A percentile compares a stretch with the other conserved stretches of the same genome.
These are phyloP conservation scores for Moniliophthora roreri DNA, from an alignment of 1,284 basidiomycete genomes.

Conservation along the genomic window DNA sequence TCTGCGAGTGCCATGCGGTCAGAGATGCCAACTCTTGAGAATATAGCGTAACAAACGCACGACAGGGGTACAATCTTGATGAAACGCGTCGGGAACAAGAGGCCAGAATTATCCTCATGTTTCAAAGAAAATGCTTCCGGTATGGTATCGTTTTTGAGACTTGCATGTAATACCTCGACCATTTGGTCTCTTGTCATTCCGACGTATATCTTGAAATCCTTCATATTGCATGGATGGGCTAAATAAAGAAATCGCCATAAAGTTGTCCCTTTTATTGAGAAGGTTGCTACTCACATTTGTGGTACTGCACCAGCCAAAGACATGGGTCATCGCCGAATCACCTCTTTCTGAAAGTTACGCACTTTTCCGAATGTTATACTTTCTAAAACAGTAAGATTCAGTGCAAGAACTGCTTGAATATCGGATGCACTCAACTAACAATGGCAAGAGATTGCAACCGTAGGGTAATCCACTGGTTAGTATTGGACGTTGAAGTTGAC, in stretches of 20 bases:
- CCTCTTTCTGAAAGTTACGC: conserved; percentile 20
- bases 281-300: conserved; percentile 47
- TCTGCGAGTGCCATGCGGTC: conserved; percentile 29
- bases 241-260: not conserved
- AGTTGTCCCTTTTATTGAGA: not conserved
- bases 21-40: not conserved
- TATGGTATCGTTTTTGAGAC: conserved; percentile 62
- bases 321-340: conserved; percentile 7
- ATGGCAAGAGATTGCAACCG: conserved; percentile 55
- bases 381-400: conserved; percentile 36
- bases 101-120: conserved; percentile 51
- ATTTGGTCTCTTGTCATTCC: conserved; percentile 64
- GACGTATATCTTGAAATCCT: conserved; percentile 71
- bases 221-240: conserved; percentile 83
- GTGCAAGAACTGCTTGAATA: not conserved
- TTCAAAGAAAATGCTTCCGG: conserved; percentile 64
- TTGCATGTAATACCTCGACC: conserved; percentile 59
- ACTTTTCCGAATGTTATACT: conserved; percentile 81
- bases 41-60: conserved; percentile 38
- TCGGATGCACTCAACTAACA: conserved; percentile 56
- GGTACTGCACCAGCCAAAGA: conserved; percentile 39
- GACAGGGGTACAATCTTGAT: conserved; percentile 74
- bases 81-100: conserved; percentile 62
- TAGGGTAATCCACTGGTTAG: conserved; percentile 71
- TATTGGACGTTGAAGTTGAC: conserved; percentile 63